Evolutionary conservation across 2,329 filamentous ascomycete genomes (phyloP).

Genomic region (Epicoccum nigrum): DNA sequence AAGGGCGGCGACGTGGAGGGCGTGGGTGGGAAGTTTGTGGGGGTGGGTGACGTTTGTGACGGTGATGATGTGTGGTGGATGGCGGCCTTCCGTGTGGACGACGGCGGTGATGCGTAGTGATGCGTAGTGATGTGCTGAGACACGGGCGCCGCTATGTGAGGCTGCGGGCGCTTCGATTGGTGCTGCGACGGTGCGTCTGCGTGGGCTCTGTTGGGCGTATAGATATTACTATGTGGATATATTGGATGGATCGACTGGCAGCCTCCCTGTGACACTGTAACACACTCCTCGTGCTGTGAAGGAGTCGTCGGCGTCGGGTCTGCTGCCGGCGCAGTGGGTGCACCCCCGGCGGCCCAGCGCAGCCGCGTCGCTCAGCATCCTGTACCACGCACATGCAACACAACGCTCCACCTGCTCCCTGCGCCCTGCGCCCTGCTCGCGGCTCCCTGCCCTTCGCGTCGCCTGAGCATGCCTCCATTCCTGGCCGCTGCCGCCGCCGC

Average conservation of each 20-base stretch:
- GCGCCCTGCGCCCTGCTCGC: no score
- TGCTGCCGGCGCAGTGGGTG: not conserved
- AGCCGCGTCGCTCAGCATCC: not conserved
- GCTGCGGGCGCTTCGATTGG: no score
- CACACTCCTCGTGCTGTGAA: no score
- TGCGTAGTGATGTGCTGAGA: no score
- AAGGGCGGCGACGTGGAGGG: not conserved
- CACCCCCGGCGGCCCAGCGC: not conserved
- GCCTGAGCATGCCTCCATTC: conserved; percentile 15
- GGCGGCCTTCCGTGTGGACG: no score
- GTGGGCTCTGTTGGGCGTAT: not conserved
- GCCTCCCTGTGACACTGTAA: no score
- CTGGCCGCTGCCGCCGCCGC: conserved; percentile 3
- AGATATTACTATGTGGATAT: no score
- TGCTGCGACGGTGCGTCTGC: no score
- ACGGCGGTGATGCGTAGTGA: no score
- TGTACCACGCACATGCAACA: conserved; percentile 16
- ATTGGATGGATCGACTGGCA: no score
- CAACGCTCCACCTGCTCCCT: conserved; percentile 14
- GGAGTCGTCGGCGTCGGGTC: no score
- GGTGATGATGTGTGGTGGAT: not conserved
- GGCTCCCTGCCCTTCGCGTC: not conserved
- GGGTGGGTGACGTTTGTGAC: not conserved
- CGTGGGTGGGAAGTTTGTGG: not conserved
- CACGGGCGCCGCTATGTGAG: no score